Conservation (phyloP, 1,284 basidiomycete genomes). For the Fistulinella staudtii region DNA sequence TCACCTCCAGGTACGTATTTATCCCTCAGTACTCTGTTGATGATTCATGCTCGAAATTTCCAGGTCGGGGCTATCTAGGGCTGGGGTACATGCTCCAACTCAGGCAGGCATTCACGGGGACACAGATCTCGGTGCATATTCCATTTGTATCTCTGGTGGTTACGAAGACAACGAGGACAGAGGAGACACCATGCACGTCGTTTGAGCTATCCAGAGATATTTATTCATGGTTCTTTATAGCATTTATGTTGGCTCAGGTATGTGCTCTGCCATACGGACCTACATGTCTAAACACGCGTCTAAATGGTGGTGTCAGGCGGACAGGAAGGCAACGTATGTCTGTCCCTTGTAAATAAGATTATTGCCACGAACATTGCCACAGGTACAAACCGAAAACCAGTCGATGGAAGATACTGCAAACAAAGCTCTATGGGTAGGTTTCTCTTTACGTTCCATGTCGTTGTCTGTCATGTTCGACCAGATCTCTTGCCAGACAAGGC, state of each 20-base stretch:
- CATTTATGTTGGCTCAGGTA: conserved; percentile 39
- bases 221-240: conserved; percentile 21
- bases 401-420: conserved; percentile 33
- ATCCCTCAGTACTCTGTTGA: too few species aligned
- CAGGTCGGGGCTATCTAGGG: conserved; percentile 9
- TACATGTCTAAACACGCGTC: not conserved
- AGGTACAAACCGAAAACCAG: conserved; percentile 34
- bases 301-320: conserved; percentile 18
- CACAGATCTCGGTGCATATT: conserved; percentile 33
- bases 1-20: conserved; percentile 16
- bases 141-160: conserved; percentile 39
- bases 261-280: not conserved
- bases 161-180: conserved; percentile 44
- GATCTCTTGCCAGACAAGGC: conserved; percentile 32
- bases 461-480: conserved; percentile 6
- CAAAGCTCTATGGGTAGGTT: conserved; percentile 30
- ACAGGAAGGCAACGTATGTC: conserved; percentile 22
- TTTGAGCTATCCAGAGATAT: not conserved
- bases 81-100: conserved; percentile 17
- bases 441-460: not conserved
- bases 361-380: not conserved
- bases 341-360: not conserved
- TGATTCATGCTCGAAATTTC: not conserved
- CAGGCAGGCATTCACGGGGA: conserved; percentile 29
- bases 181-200: conserved; percentile 38